Evolutionary conservation across 1,284 basidiomycete species (phyloP).

Genomic region (Cystobasidiaceae sp.): DNA sequence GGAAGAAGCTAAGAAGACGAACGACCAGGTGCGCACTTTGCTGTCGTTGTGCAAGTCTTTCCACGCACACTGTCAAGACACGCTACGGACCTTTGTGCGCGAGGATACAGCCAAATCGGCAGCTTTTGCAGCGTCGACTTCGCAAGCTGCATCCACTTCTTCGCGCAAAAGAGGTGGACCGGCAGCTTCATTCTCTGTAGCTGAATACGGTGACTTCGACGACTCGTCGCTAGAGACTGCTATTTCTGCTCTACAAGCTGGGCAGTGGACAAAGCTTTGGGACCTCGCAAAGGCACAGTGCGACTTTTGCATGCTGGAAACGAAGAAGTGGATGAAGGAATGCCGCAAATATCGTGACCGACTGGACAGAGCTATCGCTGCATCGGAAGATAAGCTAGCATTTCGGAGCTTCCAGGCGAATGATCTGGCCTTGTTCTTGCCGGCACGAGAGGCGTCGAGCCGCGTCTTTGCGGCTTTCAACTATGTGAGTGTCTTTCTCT

Average conservation of each 20-base stretch:
- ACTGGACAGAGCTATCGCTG: constrained; percentile 53
- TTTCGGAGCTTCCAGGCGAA: constrained; percentile 85
- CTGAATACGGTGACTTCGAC: constrained; percentile 7
- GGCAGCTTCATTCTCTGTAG: neutral
- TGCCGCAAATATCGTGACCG: constrained; percentile 89
- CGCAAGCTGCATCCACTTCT: too few species aligned
- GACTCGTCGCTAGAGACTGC: constrained; percentile 25
- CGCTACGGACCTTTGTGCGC: neutral
- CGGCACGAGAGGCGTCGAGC: constrained; percentile 83
- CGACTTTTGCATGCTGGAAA: constrained; percentile 57
- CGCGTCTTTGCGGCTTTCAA: constrained; percentile 98
- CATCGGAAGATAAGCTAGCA: constrained; percentile 69
- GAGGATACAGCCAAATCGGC: neutral
- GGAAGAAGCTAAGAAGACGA: neutral
- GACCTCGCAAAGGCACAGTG: constrained; percentile 40
- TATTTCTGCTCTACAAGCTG: neutral
- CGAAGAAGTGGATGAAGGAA: constrained; percentile 93
- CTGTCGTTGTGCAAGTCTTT: neutral
- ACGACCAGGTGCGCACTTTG: neutral
- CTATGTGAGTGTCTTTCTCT: constrained; percentile 45
- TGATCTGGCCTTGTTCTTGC: constrained; percentile 89
- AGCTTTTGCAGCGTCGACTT: neutral
- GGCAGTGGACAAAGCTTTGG: neutral
- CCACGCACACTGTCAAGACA: neutral
- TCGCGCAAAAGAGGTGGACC: too few species aligned